A percentile compares a stretch with the other conserved stretches of the same genome.
These are phyloP conservation scores for Hypoxylon sp. DNA, from an alignment of 2,329 filamentous ascomycete genomes.

Conservation along the genomic window DNA sequence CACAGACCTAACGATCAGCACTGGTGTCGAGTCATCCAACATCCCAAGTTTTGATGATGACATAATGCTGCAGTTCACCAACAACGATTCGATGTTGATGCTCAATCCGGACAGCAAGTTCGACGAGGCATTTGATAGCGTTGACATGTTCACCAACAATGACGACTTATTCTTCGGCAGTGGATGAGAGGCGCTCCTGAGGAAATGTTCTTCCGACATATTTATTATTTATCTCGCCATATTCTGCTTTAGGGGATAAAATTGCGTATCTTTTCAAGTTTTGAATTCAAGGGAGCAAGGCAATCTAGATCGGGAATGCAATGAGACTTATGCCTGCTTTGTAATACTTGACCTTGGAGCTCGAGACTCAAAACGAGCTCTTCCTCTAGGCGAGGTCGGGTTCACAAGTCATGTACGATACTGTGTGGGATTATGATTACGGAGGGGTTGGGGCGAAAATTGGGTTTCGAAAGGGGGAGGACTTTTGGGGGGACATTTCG, in stretches of 20 bases:
- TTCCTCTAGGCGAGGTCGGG: conserved; percentile 24
- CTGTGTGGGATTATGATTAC: conserved; percentile 31
- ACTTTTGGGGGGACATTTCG: conserved; percentile 26
- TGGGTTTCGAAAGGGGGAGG: conserved; percentile 2
- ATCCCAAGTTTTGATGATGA: conserved; percentile 61
- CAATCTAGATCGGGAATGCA: conserved; percentile 26
- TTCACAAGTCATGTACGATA: conserved; percentile 42
- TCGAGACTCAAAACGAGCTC: conserved; percentile 12
- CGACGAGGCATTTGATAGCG: conserved; percentile 68
- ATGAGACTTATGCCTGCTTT: conserved; percentile 20
- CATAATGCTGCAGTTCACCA: conserved; percentile 63
- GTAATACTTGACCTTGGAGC: conserved; percentile 27
- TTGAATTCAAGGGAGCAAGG: conserved; percentile 21
- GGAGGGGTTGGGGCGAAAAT: conserved; percentile 21
- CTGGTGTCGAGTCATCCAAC: conserved; percentile 51
- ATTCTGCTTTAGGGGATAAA: conserved; percentile 3
- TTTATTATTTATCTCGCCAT: conserved; percentile 5
- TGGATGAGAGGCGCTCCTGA: conserved; percentile 22
- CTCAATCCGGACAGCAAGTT: conserved; percentile 63
- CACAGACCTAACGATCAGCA: conserved; percentile 54
- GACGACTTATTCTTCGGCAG: conserved; percentile 69
- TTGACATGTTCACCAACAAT: conserved; percentile 66
- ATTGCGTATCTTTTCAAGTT: conserved; percentile 12
- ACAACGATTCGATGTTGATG: conserved; percentile 64
- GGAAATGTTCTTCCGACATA: neutral